phyloP scores from a whole-genome alignment of 805 yeast species.

The Candida broadrunensis region DNA sequence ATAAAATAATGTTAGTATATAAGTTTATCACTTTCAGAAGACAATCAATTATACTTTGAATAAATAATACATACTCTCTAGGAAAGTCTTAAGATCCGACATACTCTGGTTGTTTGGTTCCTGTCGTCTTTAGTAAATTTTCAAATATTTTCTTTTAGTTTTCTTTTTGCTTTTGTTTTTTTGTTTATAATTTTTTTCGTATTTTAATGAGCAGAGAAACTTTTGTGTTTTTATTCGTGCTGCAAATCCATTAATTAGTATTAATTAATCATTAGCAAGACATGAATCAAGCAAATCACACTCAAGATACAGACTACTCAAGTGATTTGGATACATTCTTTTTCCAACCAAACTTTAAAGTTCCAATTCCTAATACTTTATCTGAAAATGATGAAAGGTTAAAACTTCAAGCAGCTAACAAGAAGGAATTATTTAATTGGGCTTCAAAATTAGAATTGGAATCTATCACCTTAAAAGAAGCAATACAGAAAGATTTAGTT shows the following conservation, averaged over 20 bases:
- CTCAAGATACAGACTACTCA: constrained; percentile 18
- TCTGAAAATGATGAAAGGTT: background rate
- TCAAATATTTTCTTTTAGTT: background rate
- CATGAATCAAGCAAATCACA: constrained; percentile 1
- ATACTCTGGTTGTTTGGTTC: constrained; percentile 4
- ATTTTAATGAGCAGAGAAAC: no score
- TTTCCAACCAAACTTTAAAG: constrained; percentile 3
- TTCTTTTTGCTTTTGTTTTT: background rate
- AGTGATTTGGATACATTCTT: constrained; percentile 15
- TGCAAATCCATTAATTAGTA: background rate
- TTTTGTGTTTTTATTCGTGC: background rate
- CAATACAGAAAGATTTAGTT: constrained; percentile 7
- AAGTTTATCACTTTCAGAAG: background rate
- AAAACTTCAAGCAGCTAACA: background rate
- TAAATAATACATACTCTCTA: constrained; percentile 27
- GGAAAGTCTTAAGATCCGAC: constrained; percentile 31
- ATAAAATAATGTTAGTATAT: constrained; percentile 15
- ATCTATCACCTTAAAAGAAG: constrained; percentile 20
- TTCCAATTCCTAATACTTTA: background rate
- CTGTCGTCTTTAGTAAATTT: no score
- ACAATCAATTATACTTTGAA: background rate
- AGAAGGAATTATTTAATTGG: constrained; percentile 18
- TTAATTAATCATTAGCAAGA: background rate
- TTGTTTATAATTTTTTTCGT: no score
- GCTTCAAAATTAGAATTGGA: constrained; percentile 31